These are phyloP conservation scores for Begonia peltatifolia DNA, from an alignment of 306 rosid genomes.

Conservation along the genomic window DNA sequence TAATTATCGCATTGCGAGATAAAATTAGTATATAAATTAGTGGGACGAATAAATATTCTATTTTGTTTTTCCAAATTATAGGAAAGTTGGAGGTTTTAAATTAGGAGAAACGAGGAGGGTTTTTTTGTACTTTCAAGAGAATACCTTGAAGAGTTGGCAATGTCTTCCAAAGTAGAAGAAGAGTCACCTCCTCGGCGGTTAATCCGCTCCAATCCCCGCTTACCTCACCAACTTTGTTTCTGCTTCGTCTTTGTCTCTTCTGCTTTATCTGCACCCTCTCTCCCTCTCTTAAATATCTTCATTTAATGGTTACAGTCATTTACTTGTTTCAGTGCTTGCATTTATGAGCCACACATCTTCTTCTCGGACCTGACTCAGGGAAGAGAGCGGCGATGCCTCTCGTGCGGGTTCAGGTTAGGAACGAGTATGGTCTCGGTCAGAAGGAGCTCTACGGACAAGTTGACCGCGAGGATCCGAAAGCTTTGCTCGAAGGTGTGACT, in stretches of 20 bases:
- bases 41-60: too few relatives aligned
- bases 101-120: too few relatives aligned
- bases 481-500: constrained; percentile 63
- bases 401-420: constrained; percentile 63
- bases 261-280: neutral
- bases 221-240: constrained; percentile 15
- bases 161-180: constrained; percentile 6
- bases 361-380: neutral
- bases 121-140: neutral
- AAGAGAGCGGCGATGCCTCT: constrained; percentile 50
- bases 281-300: constrained; percentile 12
- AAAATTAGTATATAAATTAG: too few relatives aligned
- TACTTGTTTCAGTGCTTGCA: neutral
- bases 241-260: neutral
- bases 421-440: constrained; percentile 54
- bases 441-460: constrained; percentile 53
- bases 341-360: neutral
- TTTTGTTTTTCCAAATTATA: too few relatives aligned
- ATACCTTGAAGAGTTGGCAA: constrained; percentile 32
- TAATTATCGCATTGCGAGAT: too few relatives aligned
- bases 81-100: too few relatives aligned
- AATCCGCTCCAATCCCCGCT: neutral
- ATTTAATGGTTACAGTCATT: neutral
- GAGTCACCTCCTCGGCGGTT: neutral
- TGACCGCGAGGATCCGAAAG: constrained; percentile 73